Evolutionary conservation across 129 eudicot species (phyloP), one percentile per base, ranked within the genome.

Genomic region (Helichrysum umbraculigerum): DNA sequence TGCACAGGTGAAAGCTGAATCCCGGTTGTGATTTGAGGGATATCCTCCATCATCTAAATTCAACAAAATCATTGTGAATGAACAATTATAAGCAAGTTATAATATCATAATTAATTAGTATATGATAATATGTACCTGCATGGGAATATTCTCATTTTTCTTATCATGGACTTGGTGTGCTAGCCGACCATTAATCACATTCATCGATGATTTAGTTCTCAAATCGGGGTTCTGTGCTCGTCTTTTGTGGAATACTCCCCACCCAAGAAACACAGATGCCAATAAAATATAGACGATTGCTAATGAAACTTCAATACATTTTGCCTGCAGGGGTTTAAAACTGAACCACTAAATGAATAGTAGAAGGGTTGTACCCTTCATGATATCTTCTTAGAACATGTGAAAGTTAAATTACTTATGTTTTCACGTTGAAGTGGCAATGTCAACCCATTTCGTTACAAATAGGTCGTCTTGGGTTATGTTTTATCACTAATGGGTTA

Each of bases 1-100:
- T 95, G 99, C 76, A 95, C 96, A 32, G 85, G 72, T 59, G 99
- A 91, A 74, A 95, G 96, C 81, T 86, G 97, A 66, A 91, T 90
- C 62, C 89, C 96, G 51, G 78, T 86, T 44, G 85, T 32, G 73
- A 77, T 75, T 81, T 85, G 97, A 34, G 86, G 89, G 68, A 41
- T 86, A 81, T 83, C 92, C 76, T 84, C 89, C 66, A 86, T 85
- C 86, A 91, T 91, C 99, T 95, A 81, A 79, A 61, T 34, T 29
- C 41, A 22, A 75, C 22, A 80, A 73, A 51, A 34, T 34, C 25
- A 56, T 30, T 65, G 17, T 58, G 63, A 30, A 20, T 47, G n/a
- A 17, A 47, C 16, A n/a, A 71, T 17, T 34, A 30, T 32, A 65
- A 65, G 70, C 20, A 33, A 65, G 44, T 28, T 32, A 37, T n/a